phyloP scores from a whole-genome alignment of 2,329 filamentous ascomycete genomes.

The Fusarium burgessii region DNA sequence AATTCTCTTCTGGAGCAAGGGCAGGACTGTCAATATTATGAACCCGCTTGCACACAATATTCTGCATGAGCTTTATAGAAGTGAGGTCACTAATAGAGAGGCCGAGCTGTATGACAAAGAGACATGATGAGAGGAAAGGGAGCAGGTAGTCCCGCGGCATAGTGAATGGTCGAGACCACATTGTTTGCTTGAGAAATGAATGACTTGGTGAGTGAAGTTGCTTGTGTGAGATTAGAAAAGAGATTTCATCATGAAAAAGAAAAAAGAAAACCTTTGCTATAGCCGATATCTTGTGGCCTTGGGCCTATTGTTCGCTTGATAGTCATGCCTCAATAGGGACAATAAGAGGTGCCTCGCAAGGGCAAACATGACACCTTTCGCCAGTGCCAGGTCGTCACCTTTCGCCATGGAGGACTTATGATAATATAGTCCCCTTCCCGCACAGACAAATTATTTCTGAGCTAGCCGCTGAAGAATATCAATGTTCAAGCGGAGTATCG shows the following conservation, averaged over 20 bases:
- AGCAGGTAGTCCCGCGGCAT: constrained; percentile 33
- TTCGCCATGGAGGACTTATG: neutral
- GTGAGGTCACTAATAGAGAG: constrained; percentile 42
- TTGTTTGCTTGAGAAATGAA: constrained; percentile 1
- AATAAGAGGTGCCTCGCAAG: constrained; percentile 5
- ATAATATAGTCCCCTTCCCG: neutral
- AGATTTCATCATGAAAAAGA: neutral
- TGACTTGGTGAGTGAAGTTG: neutral
- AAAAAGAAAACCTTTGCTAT: neutral
- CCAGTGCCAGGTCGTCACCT: neutral
- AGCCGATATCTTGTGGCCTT: neutral
- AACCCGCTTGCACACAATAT: constrained; percentile 42
- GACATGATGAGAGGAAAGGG: constrained; percentile 36
- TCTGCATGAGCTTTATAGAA: constrained; percentile 40
- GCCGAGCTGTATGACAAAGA: constrained; percentile 45
- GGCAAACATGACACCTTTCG: constrained; percentile 5
- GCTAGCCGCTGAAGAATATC: neutral
- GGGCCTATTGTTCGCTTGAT: constrained; percentile 1
- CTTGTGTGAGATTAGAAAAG: neutral
- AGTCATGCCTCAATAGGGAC: constrained; percentile 8
- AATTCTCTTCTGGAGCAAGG: constrained; percentile 35
- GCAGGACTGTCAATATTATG: neutral
- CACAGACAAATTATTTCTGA: neutral
- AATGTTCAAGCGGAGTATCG: neutral
- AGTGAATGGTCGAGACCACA: constrained; percentile 25